Conservation (phyloP, 2,329 filamentous ascomycete genomes). For the Alternaria alternata region DNA sequence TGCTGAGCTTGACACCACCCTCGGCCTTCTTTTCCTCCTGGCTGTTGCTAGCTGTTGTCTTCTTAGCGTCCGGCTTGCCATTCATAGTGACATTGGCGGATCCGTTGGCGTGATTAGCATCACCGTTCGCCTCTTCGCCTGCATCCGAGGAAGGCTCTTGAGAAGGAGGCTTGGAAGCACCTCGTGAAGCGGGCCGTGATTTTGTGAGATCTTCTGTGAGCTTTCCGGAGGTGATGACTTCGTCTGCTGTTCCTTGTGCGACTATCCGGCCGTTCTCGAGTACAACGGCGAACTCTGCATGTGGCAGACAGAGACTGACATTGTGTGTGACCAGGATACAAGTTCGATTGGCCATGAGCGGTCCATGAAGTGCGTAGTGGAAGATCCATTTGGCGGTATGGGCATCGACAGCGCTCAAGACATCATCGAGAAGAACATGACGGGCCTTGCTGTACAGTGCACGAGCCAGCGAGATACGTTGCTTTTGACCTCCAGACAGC, state of each 20-base stretch:
- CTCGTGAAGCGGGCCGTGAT: conserved; percentile 74
- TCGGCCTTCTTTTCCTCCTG: conserved; percentile 76
- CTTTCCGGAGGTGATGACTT: conserved; percentile 85
- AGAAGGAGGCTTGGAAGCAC: conserved; percentile 77
- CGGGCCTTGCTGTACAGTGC: conserved; percentile 95
- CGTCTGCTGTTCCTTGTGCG: conserved; percentile 76
- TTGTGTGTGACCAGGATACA: conserved; percentile 98
- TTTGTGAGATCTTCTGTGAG: conserved; percentile 85
- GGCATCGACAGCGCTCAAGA: conserved; percentile 94
- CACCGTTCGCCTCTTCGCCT: conserved; percentile 58
- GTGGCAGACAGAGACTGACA: conserved; percentile 82
- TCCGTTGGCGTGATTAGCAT: conserved; percentile 58
- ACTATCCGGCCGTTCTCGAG: conserved; percentile 86
- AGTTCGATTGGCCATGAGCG: conserved; percentile 86
- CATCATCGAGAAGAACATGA: conserved; percentile 92
- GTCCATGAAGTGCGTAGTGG: conserved; percentile 87
- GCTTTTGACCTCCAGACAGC: conserved; percentile 95
- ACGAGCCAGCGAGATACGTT: conserved; percentile 94
- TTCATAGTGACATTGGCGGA: conserved; percentile 57
- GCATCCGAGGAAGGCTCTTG: conserved; percentile 80
- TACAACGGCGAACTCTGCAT: conserved; percentile 80
- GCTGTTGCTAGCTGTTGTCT: conserved; percentile 60
- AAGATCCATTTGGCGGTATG: conserved; percentile 99
- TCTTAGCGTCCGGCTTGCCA: conserved; percentile 51
- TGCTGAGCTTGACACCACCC: conserved; percentile 86